Evolutionary conservation across 805 yeast genomes (phyloP), one percentile per base, ranked within the genome.

Genomic region (Wickerhamomyces ciferrii): DNA sequence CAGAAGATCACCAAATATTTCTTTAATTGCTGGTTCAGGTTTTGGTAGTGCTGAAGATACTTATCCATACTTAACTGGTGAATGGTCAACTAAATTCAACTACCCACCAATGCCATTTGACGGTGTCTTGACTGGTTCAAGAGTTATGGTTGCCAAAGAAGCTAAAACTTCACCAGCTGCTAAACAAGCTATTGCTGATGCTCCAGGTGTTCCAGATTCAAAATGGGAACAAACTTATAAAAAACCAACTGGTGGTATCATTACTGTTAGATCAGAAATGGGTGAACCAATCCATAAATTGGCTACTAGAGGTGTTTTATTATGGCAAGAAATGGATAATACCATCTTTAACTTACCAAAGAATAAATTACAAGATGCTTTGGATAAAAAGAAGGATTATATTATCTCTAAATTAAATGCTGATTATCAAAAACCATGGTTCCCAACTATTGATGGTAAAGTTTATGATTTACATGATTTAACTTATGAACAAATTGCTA

Each of bases 71-170:
- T 79, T 94, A 66, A 89, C 97, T 54, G 99, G 99, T 79, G 75
- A 85, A 53, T 94, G 99, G 99, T 83, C 98, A n/a, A 71, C 74
- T 45, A 62, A 76, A 57, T 91, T 78, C 74, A 81, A 86, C 67
- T 90, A 87, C 70, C 98, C 99, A 59, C 91, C 95, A 59, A 94
- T 94, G 99, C 99, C 99, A 50, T 94, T 88, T 59, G 99, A 94
- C 68, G 99, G 98, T 76, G 82, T 91, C 62, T 72, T 94, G 65
- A 85, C 89, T 58, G 99, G 99, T 61, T 89, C 97, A 40, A 83
- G 98, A 71, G 96, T 89, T 45, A 94, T 94, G 98, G 84, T 88
- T 56, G 96, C 99, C 48, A 87, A 87, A 75, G 99, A 94, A 75
- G 92, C 96, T 43, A 81, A 81, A 67, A 92, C 99, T 46, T 87